A percentile compares a stretch with the other conserved stretches of the same genome.
These are phyloP conservation scores for Pholiota molesta DNA, from an alignment of 768 basidiomycete species.

Conservation along the genomic window DNA sequence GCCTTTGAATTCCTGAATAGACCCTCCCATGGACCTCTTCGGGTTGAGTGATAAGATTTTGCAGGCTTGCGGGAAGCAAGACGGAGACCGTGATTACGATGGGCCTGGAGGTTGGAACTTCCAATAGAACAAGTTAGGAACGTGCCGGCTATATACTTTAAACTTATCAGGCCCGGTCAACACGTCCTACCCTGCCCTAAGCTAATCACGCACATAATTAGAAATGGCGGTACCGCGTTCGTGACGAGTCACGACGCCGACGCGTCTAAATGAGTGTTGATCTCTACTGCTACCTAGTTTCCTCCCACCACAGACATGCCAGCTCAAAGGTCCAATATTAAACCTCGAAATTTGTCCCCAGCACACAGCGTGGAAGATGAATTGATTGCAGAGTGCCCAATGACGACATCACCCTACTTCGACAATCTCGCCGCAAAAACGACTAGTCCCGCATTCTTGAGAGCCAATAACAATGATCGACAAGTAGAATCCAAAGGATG, in stretches of 20 bases:
- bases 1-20: not conserved
- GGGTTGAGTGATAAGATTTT: not conserved
- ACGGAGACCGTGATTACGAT: not conserved
- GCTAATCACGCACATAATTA: conserved; percentile 3
- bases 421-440: not conserved
- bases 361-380: not conserved
- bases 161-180: not conserved
- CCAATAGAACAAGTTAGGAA: not conserved
- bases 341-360: not conserved
- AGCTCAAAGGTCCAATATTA: conserved; percentile 2
- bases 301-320: conserved; percentile 1
- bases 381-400: not conserved
- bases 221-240: not conserved
- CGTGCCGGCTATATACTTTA: not conserved
- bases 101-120: not conserved
- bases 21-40: not conserved
- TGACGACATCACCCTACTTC: conserved; percentile 4
- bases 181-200: conserved; percentile 3
- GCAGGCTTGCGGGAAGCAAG: not conserved
- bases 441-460: not conserved
- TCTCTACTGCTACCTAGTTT: too few species aligned
- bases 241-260: not conserved
- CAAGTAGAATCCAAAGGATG: not conserved
- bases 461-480: not conserved
- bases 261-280: too few species aligned